Evolutionary conservation across 176 grass and related monocot species (phyloP).

Genomic region (Carex parvula): DNA sequence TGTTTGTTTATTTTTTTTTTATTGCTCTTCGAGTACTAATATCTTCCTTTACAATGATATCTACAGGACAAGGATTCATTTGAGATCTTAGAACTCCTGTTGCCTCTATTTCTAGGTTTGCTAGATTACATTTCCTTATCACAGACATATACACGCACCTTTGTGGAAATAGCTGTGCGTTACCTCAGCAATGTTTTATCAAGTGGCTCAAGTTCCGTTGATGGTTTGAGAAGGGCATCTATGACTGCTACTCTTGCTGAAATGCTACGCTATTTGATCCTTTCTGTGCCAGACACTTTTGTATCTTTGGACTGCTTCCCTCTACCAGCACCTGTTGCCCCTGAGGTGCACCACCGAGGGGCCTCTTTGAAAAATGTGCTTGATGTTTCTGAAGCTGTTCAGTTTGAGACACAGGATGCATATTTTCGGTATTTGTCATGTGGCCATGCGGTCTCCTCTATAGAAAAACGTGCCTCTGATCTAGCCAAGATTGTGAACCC

Average conservation of each 20-base stretch:
- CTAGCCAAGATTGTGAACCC: conserved; percentile 80
- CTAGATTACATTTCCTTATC: conserved; percentile 71
- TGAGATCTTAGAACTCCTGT: conserved; percentile 83
- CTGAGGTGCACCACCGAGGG: conserved; percentile 65
- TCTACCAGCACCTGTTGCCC: conserved; percentile 61
- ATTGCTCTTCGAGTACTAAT: conserved; percentile 9
- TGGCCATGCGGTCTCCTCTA: conserved; percentile 69
- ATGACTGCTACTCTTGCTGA: conserved; percentile 61
- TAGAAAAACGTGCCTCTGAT: conserved; percentile 75
- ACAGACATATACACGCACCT: conserved; percentile 78
- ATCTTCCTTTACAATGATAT: conserved; percentile 25
- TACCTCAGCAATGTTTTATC: conserved; percentile 53
- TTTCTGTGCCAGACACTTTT: conserved; percentile 89
- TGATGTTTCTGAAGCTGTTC: conserved; percentile 47
- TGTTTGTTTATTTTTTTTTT: conserved; percentile 9
- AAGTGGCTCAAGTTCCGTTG: conserved; percentile 26
- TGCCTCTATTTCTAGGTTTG: conserved; percentile 64
- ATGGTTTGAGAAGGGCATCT: conserved; percentile 55
- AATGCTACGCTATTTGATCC: conserved; percentile 77
- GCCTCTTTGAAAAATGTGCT: conserved; percentile 54
- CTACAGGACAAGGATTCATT: conserved; percentile 82
- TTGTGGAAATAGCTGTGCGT: conserved; percentile 63
- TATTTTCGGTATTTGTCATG: conserved; percentile 76
- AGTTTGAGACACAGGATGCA: conserved; percentile 58
- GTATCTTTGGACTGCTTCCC: conserved; percentile 98